These are phyloP conservation scores for Rachicladosporium sp. DNA, from an alignment of 2,329 filamentous ascomycete genomes.

Conservation along the genomic window DNA sequence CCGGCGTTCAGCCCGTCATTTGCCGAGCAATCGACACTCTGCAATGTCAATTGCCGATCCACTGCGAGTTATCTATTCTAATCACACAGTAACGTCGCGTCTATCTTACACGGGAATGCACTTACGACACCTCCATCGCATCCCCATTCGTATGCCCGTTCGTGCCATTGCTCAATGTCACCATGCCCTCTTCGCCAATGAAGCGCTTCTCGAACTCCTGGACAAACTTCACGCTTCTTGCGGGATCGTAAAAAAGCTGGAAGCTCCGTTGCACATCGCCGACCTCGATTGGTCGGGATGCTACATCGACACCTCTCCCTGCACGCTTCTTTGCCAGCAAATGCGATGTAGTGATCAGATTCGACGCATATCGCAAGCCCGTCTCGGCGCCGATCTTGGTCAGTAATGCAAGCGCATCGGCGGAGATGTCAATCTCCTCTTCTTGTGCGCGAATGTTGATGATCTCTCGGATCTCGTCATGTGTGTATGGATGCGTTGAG, in stretches of 20 bases:
- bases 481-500: conserved; percentile 72
- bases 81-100: too few relatives aligned
- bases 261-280: conserved; percentile 91
- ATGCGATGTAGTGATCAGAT: conserved; percentile 90
- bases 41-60: too few relatives aligned
- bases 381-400: conserved; percentile 93
- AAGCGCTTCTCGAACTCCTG: conserved; percentile 81
- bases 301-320: conserved; percentile 56
- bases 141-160: conserved; percentile 40
- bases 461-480: conserved; percentile 84
- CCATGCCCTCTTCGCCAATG: conserved; percentile 73
- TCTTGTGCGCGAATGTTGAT: conserved; percentile 85
- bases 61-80: too few relatives aligned
- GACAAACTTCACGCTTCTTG: conserved; percentile 81
- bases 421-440: conserved; percentile 83
- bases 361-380: conserved; percentile 89
- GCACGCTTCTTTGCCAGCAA: conserved; percentile 69
- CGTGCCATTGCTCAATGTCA: conserved; percentile 47
- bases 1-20: too few relatives aligned
- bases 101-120: too few relatives aligned
- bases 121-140: conserved; percentile 58
- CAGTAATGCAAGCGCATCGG: conserved; percentile 80
- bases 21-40: too few relatives aligned
- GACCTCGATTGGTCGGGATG: conserved; percentile 45
- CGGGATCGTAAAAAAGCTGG: conserved; percentile 83